Evolutionary conservation across 371 early-diverging fungal genomes (phyloP), one percentile per base, ranked within the genome.

Genomic region (Circinella minor): DNA sequence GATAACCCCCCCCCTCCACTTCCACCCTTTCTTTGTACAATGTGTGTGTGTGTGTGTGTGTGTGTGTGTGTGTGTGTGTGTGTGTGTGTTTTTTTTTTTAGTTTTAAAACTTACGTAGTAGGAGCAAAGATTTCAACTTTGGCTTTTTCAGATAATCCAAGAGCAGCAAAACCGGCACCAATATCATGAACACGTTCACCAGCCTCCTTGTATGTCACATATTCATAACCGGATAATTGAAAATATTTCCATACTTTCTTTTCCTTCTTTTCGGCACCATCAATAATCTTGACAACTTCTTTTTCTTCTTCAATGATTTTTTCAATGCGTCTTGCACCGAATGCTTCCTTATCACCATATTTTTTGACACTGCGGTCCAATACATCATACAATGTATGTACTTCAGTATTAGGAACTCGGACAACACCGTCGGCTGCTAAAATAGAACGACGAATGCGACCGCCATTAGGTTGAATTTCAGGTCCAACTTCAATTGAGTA

Each of bases 161-260:
- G 78, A 55, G 89, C 76, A 61, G 79, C 73, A 37, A 94, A 81
- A 63, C 91, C 96, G 37, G 88, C 74, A n/a, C 94, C 94, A 63
- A 92, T 85, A 11, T 76, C 69, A 70, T 75, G 77, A 10, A 79
- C 77, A 39, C 73, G 76, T 36, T 81, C 72, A 62, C 77, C 77
- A 55, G 86, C 85, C 66, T 94, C 90, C 17, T 77, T 74, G 72
- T 90, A 93, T 55, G 89, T 89, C 65, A 89, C 67, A 85, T 91
- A 94, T 55, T 82, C 65, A 79, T 88, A 95, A 14, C 75, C 75
- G 5, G 90, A 86, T 64, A 95, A 81, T 77, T 94, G 92, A 73
- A 90, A 90, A 75, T 82, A 94, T 71, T 91, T 92, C 95, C 95
- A 96, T 36, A 74, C 89, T 83, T 96, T 96, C 73, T 78, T 90